These are phyloP conservation scores for Colletotrichum costaricense DNA, from an alignment of 2,329 filamentous ascomycete species.

Conservation along the genomic window DNA sequence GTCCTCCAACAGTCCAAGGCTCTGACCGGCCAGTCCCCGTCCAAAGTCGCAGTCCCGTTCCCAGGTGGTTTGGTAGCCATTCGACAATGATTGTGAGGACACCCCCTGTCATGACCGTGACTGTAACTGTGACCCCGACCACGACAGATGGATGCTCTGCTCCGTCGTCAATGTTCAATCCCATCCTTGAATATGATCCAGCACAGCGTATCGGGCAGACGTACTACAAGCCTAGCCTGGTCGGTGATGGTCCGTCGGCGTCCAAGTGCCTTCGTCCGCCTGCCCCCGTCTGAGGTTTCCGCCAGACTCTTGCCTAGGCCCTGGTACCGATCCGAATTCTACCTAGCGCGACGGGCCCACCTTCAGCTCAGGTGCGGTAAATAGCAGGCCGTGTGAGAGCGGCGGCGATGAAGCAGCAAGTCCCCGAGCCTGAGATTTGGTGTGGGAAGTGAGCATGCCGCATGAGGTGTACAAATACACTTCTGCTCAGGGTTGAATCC, in stretches of 20 bases:
- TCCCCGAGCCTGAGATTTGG: background rate
- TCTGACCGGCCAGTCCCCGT: constrained; percentile 6
- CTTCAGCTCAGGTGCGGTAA: background rate
- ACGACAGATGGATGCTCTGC: background rate
- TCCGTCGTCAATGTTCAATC: background rate
- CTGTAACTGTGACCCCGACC: background rate
- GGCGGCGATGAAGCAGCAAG: background rate
- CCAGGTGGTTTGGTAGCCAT: background rate
- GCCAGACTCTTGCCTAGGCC: background rate
- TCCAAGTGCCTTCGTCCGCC: background rate
- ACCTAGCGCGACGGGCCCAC: background rate
- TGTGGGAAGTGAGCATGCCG: background rate
- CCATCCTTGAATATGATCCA: background rate
- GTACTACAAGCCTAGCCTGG: background rate
- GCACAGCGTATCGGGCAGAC: too few relatives aligned
- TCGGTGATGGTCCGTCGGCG: background rate
- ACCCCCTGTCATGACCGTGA: background rate
- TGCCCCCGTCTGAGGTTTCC: background rate
- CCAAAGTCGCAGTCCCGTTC: background rate
- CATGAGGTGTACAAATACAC: background rate
- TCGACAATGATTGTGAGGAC: background rate
- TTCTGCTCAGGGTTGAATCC: too few relatives aligned
- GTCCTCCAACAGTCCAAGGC: background rate
- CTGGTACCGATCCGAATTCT: background rate
- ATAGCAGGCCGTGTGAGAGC: background rate